phyloP scores from a whole-genome alignment of 305 asterid genomes.

The Euphrasia arctica region DNA sequence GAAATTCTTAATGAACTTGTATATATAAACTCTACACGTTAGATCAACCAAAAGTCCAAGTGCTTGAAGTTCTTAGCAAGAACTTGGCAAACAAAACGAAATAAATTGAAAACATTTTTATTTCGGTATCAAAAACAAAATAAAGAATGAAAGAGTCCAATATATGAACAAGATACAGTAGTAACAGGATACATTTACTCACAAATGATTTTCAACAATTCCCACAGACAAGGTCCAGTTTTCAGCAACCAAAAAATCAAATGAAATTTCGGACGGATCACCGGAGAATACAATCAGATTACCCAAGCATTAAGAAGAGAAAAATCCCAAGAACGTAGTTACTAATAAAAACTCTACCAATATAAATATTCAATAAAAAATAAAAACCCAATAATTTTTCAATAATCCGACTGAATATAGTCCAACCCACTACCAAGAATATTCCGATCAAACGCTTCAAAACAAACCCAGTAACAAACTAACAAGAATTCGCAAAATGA shows the following conservation, averaged over 20 bases:
- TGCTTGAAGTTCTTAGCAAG: slow-evolving; percentile 7
- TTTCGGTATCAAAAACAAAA: too few species aligned
- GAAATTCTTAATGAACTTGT: too few species aligned
- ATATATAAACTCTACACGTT: slow-evolving; percentile 10
- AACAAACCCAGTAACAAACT: slow-evolving; percentile 24
- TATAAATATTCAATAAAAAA: slow-evolving; percentile 3
- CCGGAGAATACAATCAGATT: slow-evolving; percentile 13
- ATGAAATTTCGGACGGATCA: slow-evolving; percentile 18
- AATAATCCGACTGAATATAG: slow-evolving; percentile 19
- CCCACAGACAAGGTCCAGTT: neutral
- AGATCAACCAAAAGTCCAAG: slow-evolving; percentile 7
- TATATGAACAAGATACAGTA: slow-evolving; percentile 18
- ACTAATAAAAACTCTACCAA: slow-evolving; percentile 4
- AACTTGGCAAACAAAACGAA: slow-evolving; percentile 18
- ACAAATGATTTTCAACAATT: slow-evolving; percentile 16
- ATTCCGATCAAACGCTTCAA: slow-evolving; percentile 27
- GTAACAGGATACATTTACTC: slow-evolving; percentile 4
- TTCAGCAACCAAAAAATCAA: slow-evolving; percentile 9
- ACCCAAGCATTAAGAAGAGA: slow-evolving; percentile 12
- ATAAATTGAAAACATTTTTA: neutral
- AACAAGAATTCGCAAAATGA: slow-evolving; percentile 15
- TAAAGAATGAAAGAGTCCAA: neutral
- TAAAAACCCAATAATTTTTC: slow-evolving; percentile 12
- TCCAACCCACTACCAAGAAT: slow-evolving; percentile 19
- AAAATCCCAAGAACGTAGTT: slow-evolving; percentile 17